These are phyloP conservation scores for Atalantia buxifolia DNA, from an alignment of 345 rosid genomes.

Conservation along the genomic window DNA sequence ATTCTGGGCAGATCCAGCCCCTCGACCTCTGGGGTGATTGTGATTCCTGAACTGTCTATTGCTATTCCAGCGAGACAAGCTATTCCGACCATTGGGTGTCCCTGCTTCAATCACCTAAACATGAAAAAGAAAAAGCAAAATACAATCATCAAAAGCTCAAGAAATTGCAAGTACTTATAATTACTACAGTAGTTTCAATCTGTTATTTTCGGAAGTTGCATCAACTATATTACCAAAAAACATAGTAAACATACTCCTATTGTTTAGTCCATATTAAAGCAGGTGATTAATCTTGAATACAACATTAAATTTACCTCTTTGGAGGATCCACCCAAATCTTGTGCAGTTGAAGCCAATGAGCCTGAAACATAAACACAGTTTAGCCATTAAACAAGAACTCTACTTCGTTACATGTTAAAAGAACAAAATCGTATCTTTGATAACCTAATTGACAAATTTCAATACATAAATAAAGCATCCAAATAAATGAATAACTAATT, in stretches of 20 bases:
- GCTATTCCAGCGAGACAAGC: conserved; percentile 30
- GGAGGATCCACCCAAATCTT: conserved; percentile 52
- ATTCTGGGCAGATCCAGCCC: conserved; percentile 36
- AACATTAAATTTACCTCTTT: conserved; percentile 37
- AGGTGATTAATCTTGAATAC: neutral
- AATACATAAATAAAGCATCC: neutral
- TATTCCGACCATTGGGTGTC: conserved; percentile 28
- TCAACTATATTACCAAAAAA: neutral
- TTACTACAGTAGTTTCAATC: neutral
- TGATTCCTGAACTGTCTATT: conserved; percentile 19
- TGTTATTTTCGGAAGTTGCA: neutral
- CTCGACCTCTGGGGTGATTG: conserved; percentile 24
- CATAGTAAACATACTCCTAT: no score
- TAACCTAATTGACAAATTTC: neutral
- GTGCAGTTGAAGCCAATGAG: conserved; percentile 38
- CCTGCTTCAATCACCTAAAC: conserved; percentile 59
- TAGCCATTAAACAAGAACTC: neutral
- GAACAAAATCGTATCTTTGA: neutral
- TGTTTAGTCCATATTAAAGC: no score
- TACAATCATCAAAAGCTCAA: neutral
- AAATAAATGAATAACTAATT: neutral
- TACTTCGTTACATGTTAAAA: neutral
- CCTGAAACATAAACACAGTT: conserved; percentile 26
- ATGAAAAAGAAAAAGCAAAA: neutral
- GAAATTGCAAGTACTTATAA: neutral